phyloP scores from a whole-genome alignment of 768 basidiomycete genomes.

The Lentinula raphanica region DNA sequence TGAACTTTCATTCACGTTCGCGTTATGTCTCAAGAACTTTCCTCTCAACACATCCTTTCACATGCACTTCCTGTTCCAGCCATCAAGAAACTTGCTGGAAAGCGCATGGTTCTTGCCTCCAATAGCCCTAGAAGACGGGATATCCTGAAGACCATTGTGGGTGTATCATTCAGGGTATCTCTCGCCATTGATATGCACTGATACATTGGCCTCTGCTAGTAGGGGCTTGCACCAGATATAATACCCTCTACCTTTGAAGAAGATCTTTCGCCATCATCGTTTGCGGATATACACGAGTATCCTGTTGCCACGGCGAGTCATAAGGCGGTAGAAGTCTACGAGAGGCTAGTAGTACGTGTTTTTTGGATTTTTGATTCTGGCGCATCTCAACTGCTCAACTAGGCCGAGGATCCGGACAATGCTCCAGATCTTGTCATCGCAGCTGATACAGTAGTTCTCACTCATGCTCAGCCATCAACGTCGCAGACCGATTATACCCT shows the following conservation, averaged over 20 bases:
- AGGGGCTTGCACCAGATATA: slow-evolving; percentile 57
- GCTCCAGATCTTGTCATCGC: slow-evolving; percentile 77
- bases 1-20: background rate
- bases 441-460: slow-evolving; percentile 97
- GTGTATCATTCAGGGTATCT: slow-evolving; percentile 27
- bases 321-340: slow-evolving; percentile 85
- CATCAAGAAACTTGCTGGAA: slow-evolving; percentile 63
- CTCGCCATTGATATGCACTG: background rate
- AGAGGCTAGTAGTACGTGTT: slow-evolving; percentile 61
- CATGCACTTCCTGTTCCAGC: slow-evolving; percentile 60
- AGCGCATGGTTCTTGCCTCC: slow-evolving; percentile 82
- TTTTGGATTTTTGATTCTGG: background rate
- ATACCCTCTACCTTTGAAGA: slow-evolving; percentile 79
- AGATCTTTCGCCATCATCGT: slow-evolving; percentile 60
- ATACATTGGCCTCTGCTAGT: background rate
- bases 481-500: slow-evolving; percentile 53
- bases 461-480: slow-evolving; percentile 59
- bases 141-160: slow-evolving; percentile 72
- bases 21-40: background rate
- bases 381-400: slow-evolving; percentile 3
- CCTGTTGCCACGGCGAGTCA: slow-evolving; percentile 71
- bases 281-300: slow-evolving; percentile 69
- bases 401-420: slow-evolving; percentile 57
- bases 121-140: slow-evolving; percentile 81
- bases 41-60: slow-evolving; percentile 47